Evolutionary conservation across 805 yeast genomes (phyloP).

Genomic region (Cyberlindnera japonica): DNA sequence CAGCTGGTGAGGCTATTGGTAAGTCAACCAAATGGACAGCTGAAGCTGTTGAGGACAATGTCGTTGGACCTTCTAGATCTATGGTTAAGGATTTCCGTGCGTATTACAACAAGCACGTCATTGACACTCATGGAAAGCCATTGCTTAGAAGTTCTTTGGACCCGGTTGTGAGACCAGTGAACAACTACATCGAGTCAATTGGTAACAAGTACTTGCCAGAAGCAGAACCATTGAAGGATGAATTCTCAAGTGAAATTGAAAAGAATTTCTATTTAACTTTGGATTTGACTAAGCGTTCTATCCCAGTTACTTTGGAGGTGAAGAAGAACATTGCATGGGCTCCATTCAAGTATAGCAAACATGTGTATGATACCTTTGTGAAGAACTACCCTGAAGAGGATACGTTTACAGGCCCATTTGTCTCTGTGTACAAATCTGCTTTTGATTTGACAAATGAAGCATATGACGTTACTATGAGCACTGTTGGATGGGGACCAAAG

Average conservation of each 20-base stretch:
- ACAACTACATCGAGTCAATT: conserved; percentile 45
- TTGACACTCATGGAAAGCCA: conserved; percentile 61
- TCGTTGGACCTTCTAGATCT: conserved; percentile 46
- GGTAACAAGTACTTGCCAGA: conserved; percentile 45
- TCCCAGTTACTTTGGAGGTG: conserved; percentile 32
- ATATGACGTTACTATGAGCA: conserved; percentile 12
- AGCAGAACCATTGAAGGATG: conserved; percentile 38
- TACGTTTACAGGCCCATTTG: conserved; percentile 29
- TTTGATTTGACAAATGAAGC: conserved; percentile 32
- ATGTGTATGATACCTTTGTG: conserved; percentile 37
- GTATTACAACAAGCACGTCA: conserved; percentile 46
- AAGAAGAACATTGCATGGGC: conserved; percentile 27
- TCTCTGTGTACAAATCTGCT: conserved; percentile 31
- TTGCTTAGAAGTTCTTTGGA: conserved; percentile 59
- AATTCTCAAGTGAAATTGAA: conserved; percentile 53
- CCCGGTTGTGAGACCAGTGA: conserved; percentile 60
- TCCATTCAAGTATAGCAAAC: conserved; percentile 35
- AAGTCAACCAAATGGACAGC: conserved; percentile 34
- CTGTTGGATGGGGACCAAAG: not conserved
- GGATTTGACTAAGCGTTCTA: conserved; percentile 37
- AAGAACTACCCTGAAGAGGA: conserved; percentile 36
- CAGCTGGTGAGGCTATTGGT: conserved; percentile 38
- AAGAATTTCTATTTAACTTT: conserved; percentile 43
- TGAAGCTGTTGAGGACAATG: conserved; percentile 32
- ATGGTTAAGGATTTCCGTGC: conserved; percentile 46